phyloP scores from a whole-genome alignment of 345 rosid species.

The Reutealis trisperma region DNA sequence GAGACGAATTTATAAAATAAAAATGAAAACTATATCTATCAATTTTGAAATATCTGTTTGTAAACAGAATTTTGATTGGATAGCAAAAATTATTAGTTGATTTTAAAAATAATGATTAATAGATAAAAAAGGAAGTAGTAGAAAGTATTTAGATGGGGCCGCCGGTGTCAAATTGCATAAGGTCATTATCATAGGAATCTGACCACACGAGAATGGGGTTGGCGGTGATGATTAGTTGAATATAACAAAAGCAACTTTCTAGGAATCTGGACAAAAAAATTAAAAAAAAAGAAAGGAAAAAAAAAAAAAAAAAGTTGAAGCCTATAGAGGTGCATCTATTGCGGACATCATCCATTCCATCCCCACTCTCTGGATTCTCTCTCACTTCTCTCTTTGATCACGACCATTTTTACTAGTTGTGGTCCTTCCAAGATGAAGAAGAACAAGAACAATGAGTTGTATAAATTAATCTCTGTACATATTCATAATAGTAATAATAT shows the following conservation, averaged over 20 bases:
- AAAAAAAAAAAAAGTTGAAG: constrained; percentile 13
- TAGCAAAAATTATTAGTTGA: too few species aligned
- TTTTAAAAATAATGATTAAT: too few species aligned
- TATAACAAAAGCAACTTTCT: constrained; percentile 44
- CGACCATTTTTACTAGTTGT: constrained; percentile 29
- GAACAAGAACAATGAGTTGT: too few species aligned
- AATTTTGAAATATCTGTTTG: neutral
- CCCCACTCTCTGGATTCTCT: constrained; percentile 41
- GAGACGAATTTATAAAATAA: neutral
- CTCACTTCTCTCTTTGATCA: neutral
- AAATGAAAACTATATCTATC: neutral
- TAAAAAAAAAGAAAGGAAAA: too few species aligned
- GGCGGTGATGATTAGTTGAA: constrained; percentile 62
- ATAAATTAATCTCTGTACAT: too few species aligned
- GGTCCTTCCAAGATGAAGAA: constrained; percentile 32
- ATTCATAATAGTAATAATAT: too few species aligned
- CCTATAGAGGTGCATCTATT: constrained; percentile 14
- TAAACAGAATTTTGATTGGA: neutral
- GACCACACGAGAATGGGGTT: constrained; percentile 39
- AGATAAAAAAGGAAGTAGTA: too few species aligned
- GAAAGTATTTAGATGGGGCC: neutral
- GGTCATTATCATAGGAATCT: constrained; percentile 35
- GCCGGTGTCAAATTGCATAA: constrained; percentile 42
- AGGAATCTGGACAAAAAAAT: constrained; percentile 33
- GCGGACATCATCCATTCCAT: constrained; percentile 36